Evolutionary conservation across 1,284 basidiomycete genomes (phyloP).

Genomic region (Phylloporus gajari): DNA sequence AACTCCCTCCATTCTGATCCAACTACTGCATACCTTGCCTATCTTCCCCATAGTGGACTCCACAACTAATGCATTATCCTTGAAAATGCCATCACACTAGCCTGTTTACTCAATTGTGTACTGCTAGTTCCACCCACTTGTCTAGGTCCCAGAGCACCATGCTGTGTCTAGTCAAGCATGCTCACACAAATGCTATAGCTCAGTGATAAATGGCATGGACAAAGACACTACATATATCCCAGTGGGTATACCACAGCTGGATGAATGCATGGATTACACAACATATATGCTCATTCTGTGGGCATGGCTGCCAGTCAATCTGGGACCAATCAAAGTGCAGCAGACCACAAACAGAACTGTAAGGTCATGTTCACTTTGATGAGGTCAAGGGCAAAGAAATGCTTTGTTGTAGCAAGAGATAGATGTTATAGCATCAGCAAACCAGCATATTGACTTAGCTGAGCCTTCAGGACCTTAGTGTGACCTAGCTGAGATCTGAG

Average conservation of each 20-base stretch:
- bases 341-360: too few relatives aligned
- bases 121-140: slow-evolving; percentile 77
- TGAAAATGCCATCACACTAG: slow-evolving; percentile 80
- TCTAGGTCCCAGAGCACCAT: slow-evolving; percentile 69
- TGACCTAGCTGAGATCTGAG: not conserved
- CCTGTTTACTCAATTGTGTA: slow-evolving; percentile 76
- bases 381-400: too few relatives aligned
- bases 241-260: slow-evolving; percentile 46
- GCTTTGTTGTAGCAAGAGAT: too few relatives aligned
- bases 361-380: too few relatives aligned
- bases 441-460: not conserved
- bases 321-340: slow-evolving; percentile 40
- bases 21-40: slow-evolving; percentile 62
- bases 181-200: slow-evolving; percentile 60
- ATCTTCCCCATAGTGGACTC: slow-evolving; percentile 82
- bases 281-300: slow-evolving; percentile 73
- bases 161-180: slow-evolving; percentile 69
- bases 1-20: slow-evolving; percentile 25
- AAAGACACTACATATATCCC: slow-evolving; percentile 57
- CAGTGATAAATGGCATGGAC: slow-evolving; percentile 59
- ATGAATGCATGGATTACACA: slow-evolving; percentile 69
- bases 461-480: not conserved
- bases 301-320: slow-evolving; percentile 75
- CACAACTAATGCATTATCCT: slow-evolving; percentile 89
- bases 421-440: too few relatives aligned